These are phyloP conservation scores for Bipolaris bicolor DNA, from an alignment of 2,329 filamentous ascomycete genomes.

Conservation along the genomic window DNA sequence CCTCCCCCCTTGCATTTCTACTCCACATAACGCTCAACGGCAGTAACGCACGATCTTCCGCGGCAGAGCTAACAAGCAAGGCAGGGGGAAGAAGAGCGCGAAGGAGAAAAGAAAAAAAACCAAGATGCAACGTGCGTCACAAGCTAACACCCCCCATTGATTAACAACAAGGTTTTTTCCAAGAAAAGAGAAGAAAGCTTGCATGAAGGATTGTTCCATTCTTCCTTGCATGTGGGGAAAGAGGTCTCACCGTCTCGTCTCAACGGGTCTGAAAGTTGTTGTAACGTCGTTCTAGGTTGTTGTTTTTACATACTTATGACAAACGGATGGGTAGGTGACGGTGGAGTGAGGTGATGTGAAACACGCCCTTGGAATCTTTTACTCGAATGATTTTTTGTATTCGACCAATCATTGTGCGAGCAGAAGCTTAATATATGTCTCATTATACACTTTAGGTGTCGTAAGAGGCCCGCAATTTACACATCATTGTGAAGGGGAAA, in stretches of 20 bases:
- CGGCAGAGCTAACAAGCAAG: not conserved
- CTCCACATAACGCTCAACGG: constrained; percentile 8
- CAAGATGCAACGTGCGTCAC: no score
- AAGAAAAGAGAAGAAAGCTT: not conserved
- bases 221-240: no score
- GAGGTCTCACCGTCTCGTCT: no score
- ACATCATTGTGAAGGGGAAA: not conserved
- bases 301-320: not conserved
- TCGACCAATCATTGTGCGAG: not conserved
- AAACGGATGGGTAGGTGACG: not conserved
- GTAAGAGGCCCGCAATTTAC: not conserved
- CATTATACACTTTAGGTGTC: not conserved
- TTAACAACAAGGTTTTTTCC: no score
- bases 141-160: no score
- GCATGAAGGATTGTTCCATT: not conserved
- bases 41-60: constrained; percentile 4
- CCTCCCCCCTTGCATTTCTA: not conserved
- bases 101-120: not conserved
- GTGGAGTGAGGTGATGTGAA: not conserved
- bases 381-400: not conserved
- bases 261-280: no score
- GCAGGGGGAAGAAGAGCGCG: no score
- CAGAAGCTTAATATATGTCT: not conserved
- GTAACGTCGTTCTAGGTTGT: no score
- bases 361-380: not conserved